Evolutionary conservation across 192 early-diverging fungal species (phyloP).

Genomic region (Backusella tuberculispora): DNA sequence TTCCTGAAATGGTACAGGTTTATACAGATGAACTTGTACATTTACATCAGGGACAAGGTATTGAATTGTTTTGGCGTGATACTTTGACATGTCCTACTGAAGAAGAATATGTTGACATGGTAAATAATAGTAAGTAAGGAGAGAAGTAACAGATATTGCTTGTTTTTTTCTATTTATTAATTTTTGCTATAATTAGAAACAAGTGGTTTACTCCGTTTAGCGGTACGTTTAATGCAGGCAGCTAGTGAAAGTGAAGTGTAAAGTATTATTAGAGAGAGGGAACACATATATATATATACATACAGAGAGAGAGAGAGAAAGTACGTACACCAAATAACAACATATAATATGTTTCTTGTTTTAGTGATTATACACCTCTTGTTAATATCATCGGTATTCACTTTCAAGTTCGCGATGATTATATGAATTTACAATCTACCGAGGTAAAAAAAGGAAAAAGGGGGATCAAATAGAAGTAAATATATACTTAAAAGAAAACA

Average conservation of each 20-base stretch:
- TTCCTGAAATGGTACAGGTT: constrained; percentile 72
- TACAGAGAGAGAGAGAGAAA: too few species aligned
- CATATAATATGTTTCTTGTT: background rate
- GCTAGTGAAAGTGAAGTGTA: constrained; percentile 38
- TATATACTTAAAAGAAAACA: background rate
- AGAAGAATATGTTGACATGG: constrained; percentile 85
- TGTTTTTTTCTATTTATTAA: background rate
- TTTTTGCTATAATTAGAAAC: constrained; percentile 59
- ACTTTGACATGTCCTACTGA: constrained; percentile 83
- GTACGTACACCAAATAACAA: too few species aligned
- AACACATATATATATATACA: background rate
- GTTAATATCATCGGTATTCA: constrained; percentile 82
- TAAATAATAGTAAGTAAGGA: constrained; percentile 68
- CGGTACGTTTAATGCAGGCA: constrained; percentile 79
- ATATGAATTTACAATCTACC: constrained; percentile 76
- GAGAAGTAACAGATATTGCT: background rate
- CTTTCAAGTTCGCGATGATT: constrained; percentile 92
- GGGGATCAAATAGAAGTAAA: background rate
- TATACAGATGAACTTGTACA: constrained; percentile 91
- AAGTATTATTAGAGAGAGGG: constrained; percentile 28
- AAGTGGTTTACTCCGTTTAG: constrained; percentile 83
- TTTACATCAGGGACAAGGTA: constrained; percentile 94
- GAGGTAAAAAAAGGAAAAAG: constrained; percentile 10
- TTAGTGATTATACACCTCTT: constrained; percentile 65
- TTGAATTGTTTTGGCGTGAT: constrained; percentile 91